Evolutionary conservation across 768 basidiomycete species (phyloP).

Genomic region (Rhizopogon vulgaris): DNA sequence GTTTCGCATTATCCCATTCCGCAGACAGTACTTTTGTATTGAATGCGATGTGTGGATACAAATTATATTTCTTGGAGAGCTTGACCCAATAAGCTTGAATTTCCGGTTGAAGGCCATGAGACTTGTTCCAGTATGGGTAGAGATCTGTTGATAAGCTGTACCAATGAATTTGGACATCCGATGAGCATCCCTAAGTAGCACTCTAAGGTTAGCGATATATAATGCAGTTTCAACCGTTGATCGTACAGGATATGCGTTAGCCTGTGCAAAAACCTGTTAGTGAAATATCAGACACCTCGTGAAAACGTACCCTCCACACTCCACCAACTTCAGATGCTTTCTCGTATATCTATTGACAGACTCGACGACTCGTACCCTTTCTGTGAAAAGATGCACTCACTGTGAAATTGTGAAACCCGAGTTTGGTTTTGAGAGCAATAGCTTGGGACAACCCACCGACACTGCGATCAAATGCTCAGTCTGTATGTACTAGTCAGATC

Average conservation of each 20-base stretch:
- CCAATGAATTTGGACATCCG: slow-evolving; percentile 36
- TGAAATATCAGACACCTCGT: neutral
- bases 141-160: slow-evolving; percentile 46
- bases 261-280: slow-evolving; percentile 13
- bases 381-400: slow-evolving; percentile 18
- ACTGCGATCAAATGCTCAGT: slow-evolving; percentile 16
- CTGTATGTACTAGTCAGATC: neutral
- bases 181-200: slow-evolving; percentile 34
- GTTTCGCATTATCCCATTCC: slow-evolving; percentile 34
- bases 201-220: neutral
- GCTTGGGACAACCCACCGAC: slow-evolving; percentile 38
- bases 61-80: slow-evolving; percentile 35
- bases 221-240: neutral
- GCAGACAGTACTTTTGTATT: slow-evolving; percentile 38
- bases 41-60: slow-evolving; percentile 37
- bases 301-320: slow-evolving; percentile 43
- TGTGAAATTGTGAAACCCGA: slow-evolving; percentile 34
- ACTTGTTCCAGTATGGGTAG: slow-evolving; percentile 37
- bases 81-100: slow-evolving; percentile 38
- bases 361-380: neutral
- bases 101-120: slow-evolving; percentile 35
- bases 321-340: slow-evolving; percentile 40
- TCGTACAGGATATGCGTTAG: slow-evolving; percentile 20
- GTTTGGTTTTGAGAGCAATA: slow-evolving; percentile 33
- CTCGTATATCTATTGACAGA: slow-evolving; percentile 37